A percentile compares a stretch with the other conserved stretches of the same genome.
Evolutionary conservation across 1,139 yeast species (phyloP).

Genomic region (Arxiozyma heterogenica): DNA sequence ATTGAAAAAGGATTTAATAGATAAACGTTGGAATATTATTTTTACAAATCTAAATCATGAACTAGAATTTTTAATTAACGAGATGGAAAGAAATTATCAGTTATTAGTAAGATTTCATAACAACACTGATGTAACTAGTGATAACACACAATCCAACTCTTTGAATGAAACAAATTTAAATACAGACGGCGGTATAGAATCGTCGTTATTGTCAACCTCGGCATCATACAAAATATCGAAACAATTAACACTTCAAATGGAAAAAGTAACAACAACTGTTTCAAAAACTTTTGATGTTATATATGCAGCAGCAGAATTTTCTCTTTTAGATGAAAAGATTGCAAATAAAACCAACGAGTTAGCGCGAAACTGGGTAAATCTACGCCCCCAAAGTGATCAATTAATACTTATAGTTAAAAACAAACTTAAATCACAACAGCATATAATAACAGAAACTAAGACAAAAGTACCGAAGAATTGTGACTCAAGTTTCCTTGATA

Average conservation of each 20-base stretch:
- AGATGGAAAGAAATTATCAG: constrained; percentile 23
- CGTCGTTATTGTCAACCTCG: background rate
- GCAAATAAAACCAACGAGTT: constrained; percentile 29
- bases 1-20: constrained; percentile 42
- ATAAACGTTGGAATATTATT: constrained; percentile 47
- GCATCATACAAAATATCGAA: constrained; percentile 5
- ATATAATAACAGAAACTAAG: background rate
- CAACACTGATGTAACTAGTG: background rate
- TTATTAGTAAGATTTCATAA: constrained; percentile 3
- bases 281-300: constrained; percentile 33
- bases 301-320: constrained; percentile 34
- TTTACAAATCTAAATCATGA: constrained; percentile 40
- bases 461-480: background rate
- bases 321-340: constrained; percentile 29
- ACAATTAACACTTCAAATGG: constrained; percentile 21
- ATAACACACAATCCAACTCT: background rate
- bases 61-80: constrained; percentile 29
- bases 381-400: constrained; percentile 24
- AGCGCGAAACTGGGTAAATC: constrained; percentile 30
- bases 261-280: constrained; percentile 24
- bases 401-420: constrained; percentile 11
- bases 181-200: too few species aligned
- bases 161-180: too few species aligned
- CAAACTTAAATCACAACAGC: background rate
- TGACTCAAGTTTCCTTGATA: background rate